These are phyloP conservation scores for Abelmoschus esculentus DNA, from an alignment of 345 rosid species.

Conservation along the genomic window DNA sequence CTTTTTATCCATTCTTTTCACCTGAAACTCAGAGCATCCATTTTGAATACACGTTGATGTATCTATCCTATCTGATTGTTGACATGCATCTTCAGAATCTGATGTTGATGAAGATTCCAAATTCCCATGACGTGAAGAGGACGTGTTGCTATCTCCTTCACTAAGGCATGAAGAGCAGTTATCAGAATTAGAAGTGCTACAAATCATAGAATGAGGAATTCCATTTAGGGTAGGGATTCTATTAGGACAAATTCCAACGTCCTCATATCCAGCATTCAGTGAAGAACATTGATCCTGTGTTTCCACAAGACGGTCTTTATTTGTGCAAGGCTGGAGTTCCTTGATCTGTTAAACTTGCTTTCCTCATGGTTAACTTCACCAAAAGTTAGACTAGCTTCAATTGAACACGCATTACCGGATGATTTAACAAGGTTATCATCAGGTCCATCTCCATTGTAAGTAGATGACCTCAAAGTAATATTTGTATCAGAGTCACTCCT, in stretches of 20 bases:
- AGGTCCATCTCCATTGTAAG: conserved; percentile 31
- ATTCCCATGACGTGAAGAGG: conserved; percentile 58
- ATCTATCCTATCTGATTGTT: conserved; percentile 56
- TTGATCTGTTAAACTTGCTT: conserved; percentile 18
- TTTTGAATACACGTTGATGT: conserved; percentile 26
- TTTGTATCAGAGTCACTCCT: conserved; percentile 60
- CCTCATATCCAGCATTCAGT: conserved; percentile 31
- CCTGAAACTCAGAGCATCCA: conserved; percentile 34
- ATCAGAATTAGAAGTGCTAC: conserved; percentile 66
- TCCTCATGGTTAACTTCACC: conserved; percentile 28
- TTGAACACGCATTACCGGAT: conserved; percentile 29
- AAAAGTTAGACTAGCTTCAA: conserved; percentile 37
- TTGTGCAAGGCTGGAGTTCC: conserved; percentile 16
- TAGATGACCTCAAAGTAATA: conserved; percentile 43
- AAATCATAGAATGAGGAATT: conserved; percentile 35
- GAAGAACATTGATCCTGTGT: conserved; percentile 26
- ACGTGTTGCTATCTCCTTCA: conserved; percentile 72
- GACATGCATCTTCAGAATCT: conserved; percentile 75
- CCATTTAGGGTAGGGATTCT: conserved; percentile 18
- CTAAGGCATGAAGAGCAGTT: conserved; percentile 85
- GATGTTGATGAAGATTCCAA: conserved; percentile 72
- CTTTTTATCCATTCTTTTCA: conserved; percentile 28
- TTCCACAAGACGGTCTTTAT: conserved; percentile 29
- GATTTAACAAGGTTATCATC: conserved; percentile 27
- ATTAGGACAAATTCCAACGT: conserved; percentile 23